phyloP scores from a whole-genome alignment of 345 rosid genomes.

The Hibiscus trionum region DNA sequence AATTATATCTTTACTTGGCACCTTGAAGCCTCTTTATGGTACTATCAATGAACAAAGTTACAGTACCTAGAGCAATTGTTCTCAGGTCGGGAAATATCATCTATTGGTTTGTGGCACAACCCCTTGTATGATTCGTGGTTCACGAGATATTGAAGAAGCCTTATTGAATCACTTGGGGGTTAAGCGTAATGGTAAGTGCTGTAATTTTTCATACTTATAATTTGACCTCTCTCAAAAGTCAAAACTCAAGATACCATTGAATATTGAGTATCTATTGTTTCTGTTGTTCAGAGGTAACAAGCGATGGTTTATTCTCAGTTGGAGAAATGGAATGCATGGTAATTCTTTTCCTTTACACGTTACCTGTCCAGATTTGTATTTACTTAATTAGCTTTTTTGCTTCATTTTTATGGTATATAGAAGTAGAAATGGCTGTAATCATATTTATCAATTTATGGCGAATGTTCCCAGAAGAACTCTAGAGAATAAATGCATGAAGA shows the following conservation, averaged over 20 bases:
- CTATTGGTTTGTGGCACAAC: slow-evolving; percentile 97
- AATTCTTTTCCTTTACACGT: slow-evolving; percentile 13
- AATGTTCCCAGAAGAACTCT: background rate
- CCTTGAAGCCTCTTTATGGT: slow-evolving; percentile 1
- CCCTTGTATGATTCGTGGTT: slow-evolving; percentile 98
- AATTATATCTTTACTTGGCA: background rate
- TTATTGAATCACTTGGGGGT: slow-evolving; percentile 92
- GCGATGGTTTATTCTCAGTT: slow-evolving; percentile 97
- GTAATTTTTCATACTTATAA: background rate
- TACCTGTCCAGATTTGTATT: background rate
- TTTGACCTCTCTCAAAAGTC: background rate
- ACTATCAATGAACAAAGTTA: background rate
- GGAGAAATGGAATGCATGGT: slow-evolving; percentile 99
- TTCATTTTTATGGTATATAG: background rate
- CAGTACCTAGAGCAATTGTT: slow-evolving; percentile 16
- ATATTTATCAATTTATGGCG: background rate
- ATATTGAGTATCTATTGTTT: slow-evolving; percentile 14
- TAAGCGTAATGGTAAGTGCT: slow-evolving; percentile 76
- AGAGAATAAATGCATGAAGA: background rate
- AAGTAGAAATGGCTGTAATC: background rate
- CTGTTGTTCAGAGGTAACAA: slow-evolving; percentile 70
- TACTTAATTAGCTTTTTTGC: background rate
- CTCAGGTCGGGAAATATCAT: slow-evolving; percentile 95
- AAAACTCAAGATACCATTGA: slow-evolving; percentile 4
- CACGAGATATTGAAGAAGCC: slow-evolving; percentile 82